Evolutionary conservation across 2,329 filamentous ascomycete genomes (phyloP), one percentile per base, ranked within the genome.

Genomic region (Ophiostoma perfectum): DNA sequence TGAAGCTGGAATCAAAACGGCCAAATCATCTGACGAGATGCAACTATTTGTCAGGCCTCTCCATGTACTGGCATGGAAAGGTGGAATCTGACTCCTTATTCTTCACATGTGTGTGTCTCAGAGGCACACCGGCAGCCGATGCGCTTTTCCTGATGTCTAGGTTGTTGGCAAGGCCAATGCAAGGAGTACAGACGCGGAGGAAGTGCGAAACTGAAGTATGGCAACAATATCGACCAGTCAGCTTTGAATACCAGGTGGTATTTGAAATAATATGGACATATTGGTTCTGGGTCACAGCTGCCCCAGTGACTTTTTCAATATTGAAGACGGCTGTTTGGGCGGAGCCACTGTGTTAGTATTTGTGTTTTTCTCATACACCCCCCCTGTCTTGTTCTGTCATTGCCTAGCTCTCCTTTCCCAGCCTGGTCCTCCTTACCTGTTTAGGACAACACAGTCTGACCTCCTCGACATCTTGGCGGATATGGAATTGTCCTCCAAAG

Each of bases 401-500:
- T 38, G 27, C 27, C 55, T 12, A 60, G 55, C 27, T 60, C 27
- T 39, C 60, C 60, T n/a, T 63, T 18, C 60, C n/a, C 60, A 14
- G 16, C 12, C 18, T 36, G 55, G 27, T 6, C 49, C n/a, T 55
- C 49, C 12, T 55, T 55, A 11, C 38, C 60, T 7, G 14, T 63
- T 63, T 63, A 14, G 38, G 38, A 41, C 18, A 42, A 41, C 60
- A n/a, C n/a, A 4, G 27, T 39, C 14, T 63, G 14, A 63, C 60
- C 38, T 63, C 60, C 16, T 38, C 39, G 11, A 41, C 60, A 62
- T 12, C 27, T 60, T 60, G 55, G 55, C 12, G 3, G 27, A 14
- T 27, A 67, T 67, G 66, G 66, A 67, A 67, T 67, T 60, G 64
- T 41, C 27, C 38, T 44, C 18, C 38, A 67, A n/a, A 44, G 62